Base-by-base conservation (phyloP, 1,284 basidiomycete species). In the Marasmius tenuissimus region DNA sequence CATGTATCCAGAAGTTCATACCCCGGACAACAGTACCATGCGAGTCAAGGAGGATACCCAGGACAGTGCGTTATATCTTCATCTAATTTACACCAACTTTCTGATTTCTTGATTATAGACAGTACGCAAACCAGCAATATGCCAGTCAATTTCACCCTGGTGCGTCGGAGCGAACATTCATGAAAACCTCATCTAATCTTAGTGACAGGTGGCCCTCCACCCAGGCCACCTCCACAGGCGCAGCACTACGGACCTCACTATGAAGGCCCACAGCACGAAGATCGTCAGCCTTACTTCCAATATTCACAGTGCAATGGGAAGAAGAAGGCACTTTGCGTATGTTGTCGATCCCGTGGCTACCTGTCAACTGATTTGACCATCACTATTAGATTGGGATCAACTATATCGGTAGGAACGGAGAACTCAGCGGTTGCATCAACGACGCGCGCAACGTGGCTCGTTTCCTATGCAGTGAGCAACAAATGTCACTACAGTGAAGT, bases 341-440 rank as follows among this genome's bases (percentile, higher is more conserved):
- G 87, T 38, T 11, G 4, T 34, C 6, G 59, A 8, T 51, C 18
- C 14, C 34, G 4, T 14, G 16, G 52, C 45, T 5, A 39, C 3
- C 18, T 33, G 18, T 37, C 11, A 20, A 9, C 59, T 34, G 39
- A 53, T 52, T 37, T 12, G 45, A 55, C 33, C 33, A 53, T 14
- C 53, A 57, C 57, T 39, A 39, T 22, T 63, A 92, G 89, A 85
- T 93, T 61, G 92, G 92, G 1, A 89, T 96, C 72, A 96, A 96
- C 77, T 97, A 96, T 72, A 69, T 85, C 59, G 86, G 89, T 4
- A 84, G 87, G 63, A 70, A 73, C 1, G 81, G 78, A 8, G 85
- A 88, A 69, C 76, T 97, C 40, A 76, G 79, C 22, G 94, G 95
- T 2, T 97, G 95, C 68, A 93, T 96, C 74, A 96, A 97, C 72